Evolutionary conservation across 176 grass and related monocot species (phyloP).

Genomic region (Dactylis glomerata): DNA sequence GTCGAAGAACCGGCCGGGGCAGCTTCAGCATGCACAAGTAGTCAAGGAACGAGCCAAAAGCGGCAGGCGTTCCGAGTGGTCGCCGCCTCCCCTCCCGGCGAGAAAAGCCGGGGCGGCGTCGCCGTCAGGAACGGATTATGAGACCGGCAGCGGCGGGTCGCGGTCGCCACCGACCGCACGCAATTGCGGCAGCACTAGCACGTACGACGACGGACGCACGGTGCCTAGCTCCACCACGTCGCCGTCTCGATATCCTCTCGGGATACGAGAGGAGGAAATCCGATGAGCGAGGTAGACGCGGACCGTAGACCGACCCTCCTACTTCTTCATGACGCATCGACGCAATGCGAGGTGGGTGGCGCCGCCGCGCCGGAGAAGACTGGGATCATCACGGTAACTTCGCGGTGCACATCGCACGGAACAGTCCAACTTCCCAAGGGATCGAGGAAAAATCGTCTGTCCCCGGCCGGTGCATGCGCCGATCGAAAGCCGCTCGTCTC

Average conservation of each 20-base stretch:
- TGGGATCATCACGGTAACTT: neutral
- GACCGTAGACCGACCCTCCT: neutral
- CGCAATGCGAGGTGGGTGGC: neutral
- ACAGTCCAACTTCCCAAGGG: neutral
- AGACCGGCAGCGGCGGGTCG: slow-evolving; percentile 10
- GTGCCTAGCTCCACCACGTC: neutral
- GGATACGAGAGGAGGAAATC: neutral
- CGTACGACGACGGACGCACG: neutral
- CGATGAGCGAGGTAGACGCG: neutral
- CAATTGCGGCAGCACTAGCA: neutral
- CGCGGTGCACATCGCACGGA: neutral
- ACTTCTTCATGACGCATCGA: neutral
- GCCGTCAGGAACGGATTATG: slow-evolving; percentile 26
- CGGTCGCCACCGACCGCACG: slow-evolving; percentile 20
- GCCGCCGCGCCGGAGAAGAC: too few relatives aligned
- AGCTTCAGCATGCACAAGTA: too few relatives aligned
- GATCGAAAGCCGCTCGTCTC: neutral
- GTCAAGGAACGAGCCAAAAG: neutral
- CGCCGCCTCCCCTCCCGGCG: neutral
- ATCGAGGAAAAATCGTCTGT: neutral
- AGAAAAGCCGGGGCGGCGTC: neutral
- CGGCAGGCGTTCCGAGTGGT: neutral
- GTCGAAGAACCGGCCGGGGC: too few relatives aligned
- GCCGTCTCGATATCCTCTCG: slow-evolving; percentile 5
- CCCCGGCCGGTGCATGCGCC: neutral